Evolutionary conservation across 441 rosid species (phyloP).

Genomic region (Gossypium davidsonii): DNA sequence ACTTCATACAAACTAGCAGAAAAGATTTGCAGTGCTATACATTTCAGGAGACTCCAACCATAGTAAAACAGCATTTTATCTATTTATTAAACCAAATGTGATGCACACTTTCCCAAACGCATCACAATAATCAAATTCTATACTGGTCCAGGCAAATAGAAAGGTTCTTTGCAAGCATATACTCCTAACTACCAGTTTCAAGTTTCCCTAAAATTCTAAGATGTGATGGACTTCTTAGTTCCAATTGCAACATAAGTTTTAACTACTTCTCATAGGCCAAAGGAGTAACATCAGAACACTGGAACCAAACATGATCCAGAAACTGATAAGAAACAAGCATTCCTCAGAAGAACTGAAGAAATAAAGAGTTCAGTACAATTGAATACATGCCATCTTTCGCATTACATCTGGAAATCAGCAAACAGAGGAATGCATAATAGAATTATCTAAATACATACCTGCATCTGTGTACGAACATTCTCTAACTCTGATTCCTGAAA

Average conservation of each 20-base stretch:
- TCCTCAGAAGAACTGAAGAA: background rate
- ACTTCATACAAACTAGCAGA: background rate
- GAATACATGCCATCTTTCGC: background rate
- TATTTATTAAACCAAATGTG: background rate
- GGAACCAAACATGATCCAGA: background rate
- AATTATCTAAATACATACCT: slow-evolving; percentile 32
- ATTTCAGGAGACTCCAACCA: background rate
- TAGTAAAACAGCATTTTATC: background rate
- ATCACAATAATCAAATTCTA: background rate
- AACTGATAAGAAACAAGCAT: background rate
- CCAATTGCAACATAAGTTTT: background rate
- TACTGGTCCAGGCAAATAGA: background rate
- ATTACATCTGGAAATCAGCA: background rate
- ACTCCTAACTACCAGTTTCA: background rate
- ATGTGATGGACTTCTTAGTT: background rate
- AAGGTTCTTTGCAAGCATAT: background rate
- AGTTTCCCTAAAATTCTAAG: background rate
- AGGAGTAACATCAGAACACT: background rate
- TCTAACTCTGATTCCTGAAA: slow-evolving; percentile 77
- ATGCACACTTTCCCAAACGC: background rate
- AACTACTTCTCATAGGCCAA: background rate
- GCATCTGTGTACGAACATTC: slow-evolving; percentile 70
- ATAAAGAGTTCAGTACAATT: background rate
- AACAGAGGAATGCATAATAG: background rate
- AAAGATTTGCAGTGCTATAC: background rate